Base-by-base conservation (phyloP, 768 basidiomycete genomes). In the Podaxis sp. region DNA sequence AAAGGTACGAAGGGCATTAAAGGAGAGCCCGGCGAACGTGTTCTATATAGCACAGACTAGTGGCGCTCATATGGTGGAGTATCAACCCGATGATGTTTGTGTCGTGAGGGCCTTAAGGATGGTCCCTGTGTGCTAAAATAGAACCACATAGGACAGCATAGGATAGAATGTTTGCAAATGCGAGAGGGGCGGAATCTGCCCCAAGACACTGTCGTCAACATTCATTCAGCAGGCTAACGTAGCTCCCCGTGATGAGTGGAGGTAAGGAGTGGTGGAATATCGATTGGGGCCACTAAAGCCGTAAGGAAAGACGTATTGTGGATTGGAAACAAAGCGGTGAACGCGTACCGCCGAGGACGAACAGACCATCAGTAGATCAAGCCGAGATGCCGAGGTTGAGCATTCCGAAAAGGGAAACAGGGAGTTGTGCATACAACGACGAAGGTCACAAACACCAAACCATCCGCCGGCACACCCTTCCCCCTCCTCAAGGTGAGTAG, bases 401-500 rank as follows among this genome's bases (percentile, higher is more conserved):
- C 13, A n/a, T 55, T 40, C 54, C 61, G 61, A n/a, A 62, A 62
- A 62, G 19, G 61, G 61, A 62, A 60, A 50, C 33, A 38, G 47
- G 60, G 33, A 19, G 19, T 55, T 27, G 46, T 29, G n/a, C 36
- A 51, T 36, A 56, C 55, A 11, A 49, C 59, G 15, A 55, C 33
- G 36, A 33, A n/a, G 33, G 51, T 17, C 38, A 38, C n/a, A 24
- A 55, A 24, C 19, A 41, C 37, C 22, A 19, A 50, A 51, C 47
- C 17, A 50, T 43, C 55, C 40, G 57, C 25, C 57, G 46, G 43
- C 60, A 55, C 19, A 47, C 40, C 53, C 41, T 49, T 50, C 29
- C 37, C 61, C 54, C 25, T 63, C 66, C 64, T 72, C 70, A 70
- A 72, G 71, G 72, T 73, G 68, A 72, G 70, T 54, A 29, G 27